phyloP scores from a whole-genome alignment of 495 filamentous ascomycete genomes.

The Saxispiralis lemnorum region DNA sequence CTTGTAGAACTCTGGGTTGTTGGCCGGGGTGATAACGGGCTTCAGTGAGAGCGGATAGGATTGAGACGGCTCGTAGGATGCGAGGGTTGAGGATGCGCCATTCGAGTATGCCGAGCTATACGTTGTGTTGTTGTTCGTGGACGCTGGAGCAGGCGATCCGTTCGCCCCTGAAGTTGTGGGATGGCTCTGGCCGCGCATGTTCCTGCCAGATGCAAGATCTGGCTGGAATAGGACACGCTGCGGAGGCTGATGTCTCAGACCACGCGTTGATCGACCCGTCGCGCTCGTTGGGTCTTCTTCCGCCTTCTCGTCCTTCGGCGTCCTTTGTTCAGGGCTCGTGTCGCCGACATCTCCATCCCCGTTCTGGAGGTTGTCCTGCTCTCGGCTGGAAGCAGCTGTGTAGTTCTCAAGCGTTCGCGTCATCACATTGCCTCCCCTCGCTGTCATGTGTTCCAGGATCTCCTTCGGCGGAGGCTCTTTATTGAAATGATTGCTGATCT shows the following conservation, averaged over 20 bases:
- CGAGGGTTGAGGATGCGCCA: conserved; percentile 33
- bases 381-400: conserved; percentile 24
- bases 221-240: conserved; percentile 69
- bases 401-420: conserved; percentile 65
- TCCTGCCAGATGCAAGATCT: conserved; percentile 42
- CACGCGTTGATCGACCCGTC: conserved; percentile 41
- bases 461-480: conserved; percentile 66
- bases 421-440: conserved; percentile 56
- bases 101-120: conserved; percentile 12
- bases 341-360: conserved; percentile 25
- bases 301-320: conserved; percentile 46
- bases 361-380: conserved; percentile 21
- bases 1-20: conserved; percentile 44
- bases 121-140: conserved; percentile 13
- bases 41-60: conserved; percentile 41
- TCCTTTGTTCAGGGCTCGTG: conserved; percentile 40
- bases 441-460: conserved; percentile 58
- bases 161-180: conserved; percentile 24
- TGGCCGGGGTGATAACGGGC: conserved; percentile 51
- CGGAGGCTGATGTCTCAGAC: conserved; percentile 60
- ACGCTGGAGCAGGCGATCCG: conserved; percentile 9
- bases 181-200: conserved; percentile 37
- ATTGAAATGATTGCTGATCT: conserved; percentile 51
- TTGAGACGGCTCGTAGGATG: conserved; percentile 40
- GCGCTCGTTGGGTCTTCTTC: conserved; percentile 44